These are phyloP conservation scores for Mycena galericulata DNA, from an alignment of 768 basidiomycete species.

Conservation along the genomic window DNA sequence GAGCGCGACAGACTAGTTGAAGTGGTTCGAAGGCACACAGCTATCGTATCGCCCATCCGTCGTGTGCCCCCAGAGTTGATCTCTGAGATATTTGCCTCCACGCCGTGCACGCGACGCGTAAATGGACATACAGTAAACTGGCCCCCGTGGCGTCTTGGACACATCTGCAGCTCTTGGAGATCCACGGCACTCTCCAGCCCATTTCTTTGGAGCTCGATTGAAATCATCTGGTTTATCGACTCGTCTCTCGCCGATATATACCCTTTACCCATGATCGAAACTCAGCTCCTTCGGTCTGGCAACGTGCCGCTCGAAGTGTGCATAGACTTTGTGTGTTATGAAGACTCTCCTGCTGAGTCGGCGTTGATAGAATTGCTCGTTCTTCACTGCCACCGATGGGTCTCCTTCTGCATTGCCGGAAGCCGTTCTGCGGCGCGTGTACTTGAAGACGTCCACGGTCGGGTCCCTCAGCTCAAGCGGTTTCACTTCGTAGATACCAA, in stretches of 20 bases:
- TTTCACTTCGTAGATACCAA: no score
- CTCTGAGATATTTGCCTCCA: no score
- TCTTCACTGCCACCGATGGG: background rate
- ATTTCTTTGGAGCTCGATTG: background rate
- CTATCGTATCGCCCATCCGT: background rate
- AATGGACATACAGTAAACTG: background rate
- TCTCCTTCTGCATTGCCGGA: background rate
- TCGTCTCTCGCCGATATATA: no score
- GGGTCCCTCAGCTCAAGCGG: background rate
- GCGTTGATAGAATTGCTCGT: background rate
- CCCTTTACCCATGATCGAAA: no score
- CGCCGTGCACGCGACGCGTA: no score
- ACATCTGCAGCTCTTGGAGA: no score
- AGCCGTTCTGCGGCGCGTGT: background rate
- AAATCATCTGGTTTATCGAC: background rate
- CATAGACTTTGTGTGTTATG: background rate
- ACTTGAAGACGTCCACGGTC: background rate
- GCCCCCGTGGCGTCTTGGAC: background rate
- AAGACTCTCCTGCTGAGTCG: background rate
- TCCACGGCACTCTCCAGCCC: background rate
- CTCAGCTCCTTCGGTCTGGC: background rate
- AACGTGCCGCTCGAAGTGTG: background rate
- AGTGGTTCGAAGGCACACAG: background rate
- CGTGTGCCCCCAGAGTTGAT: no score
- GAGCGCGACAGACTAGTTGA: background rate